Conservation (phyloP, 176 grass and related monocot species). For the Musa troglodytarum region DNA sequence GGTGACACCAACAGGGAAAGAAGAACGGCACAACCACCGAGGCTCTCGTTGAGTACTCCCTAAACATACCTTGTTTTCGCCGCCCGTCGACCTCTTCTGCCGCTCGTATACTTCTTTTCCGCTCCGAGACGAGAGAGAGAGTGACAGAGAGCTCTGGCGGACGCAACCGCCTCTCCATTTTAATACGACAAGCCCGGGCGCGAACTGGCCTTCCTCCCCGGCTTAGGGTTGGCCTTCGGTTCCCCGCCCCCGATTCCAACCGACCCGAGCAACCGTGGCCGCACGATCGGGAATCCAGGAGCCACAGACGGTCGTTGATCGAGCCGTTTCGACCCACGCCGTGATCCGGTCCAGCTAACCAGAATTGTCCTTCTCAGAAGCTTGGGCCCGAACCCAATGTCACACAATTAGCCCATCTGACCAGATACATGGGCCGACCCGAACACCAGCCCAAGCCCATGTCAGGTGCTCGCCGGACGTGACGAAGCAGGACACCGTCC, state of each 20-base stretch:
- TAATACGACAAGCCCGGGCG: neutral
- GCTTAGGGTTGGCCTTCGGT: neutral
- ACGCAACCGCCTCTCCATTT: constrained; percentile 7
- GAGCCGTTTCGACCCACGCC: neutral
- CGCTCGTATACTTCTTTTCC: constrained; percentile 16
- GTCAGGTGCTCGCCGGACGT: too few relatives aligned
- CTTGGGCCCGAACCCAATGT: too few relatives aligned
- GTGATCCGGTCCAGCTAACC: too few relatives aligned
- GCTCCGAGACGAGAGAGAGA: neutral
- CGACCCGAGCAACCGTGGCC: neutral
- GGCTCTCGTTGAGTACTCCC: neutral
- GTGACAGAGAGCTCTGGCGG: neutral
- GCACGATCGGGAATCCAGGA: neutral
- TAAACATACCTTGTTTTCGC: neutral
- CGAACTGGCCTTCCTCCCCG: constrained; percentile 5
- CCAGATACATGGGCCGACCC: too few relatives aligned
- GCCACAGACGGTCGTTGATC: neutral
- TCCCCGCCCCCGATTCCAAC: neutral
- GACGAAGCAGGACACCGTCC: too few relatives aligned
- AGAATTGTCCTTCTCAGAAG: too few relatives aligned
- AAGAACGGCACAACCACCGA: too few relatives aligned
- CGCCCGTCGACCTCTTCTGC: constrained; percentile 2
- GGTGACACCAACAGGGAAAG: neutral
- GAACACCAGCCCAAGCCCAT: too few relatives aligned
- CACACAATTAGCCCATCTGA: too few relatives aligned